Evolutionary conservation across 768 basidiomycete genomes (phyloP).

Genomic region (Termitomyces sp.): DNA sequence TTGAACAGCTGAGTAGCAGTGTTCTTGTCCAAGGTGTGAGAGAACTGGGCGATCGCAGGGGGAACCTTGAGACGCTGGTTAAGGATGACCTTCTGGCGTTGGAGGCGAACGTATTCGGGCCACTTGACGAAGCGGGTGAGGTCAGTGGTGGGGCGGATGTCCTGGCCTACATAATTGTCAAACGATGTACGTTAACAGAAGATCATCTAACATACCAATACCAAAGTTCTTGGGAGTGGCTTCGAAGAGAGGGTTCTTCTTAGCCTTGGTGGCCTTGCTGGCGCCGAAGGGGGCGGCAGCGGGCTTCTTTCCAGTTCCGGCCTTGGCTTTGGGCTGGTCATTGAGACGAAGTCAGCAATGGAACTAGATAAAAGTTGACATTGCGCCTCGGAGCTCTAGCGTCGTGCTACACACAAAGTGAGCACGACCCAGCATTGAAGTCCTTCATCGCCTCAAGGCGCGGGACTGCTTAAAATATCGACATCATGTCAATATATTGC

Average conservation of each 20-base stretch:
- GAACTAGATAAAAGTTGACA: constrained; percentile 27
- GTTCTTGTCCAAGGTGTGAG: constrained; percentile 98
- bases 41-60: constrained; percentile 96
- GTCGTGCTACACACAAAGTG: constrained; percentile 29
- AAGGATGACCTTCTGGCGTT: constrained; percentile 98
- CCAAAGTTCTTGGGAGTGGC: constrained; percentile 88
- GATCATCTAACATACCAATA: constrained; percentile 63
- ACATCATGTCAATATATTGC: constrained; percentile 20
- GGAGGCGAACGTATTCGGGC: constrained; percentile 98
- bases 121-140: constrained; percentile 98
- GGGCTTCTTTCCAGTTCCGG: constrained; percentile 78
- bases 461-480: constrained; percentile 27
- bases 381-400: constrained; percentile 58
- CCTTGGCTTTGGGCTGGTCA: constrained; percentile 85
- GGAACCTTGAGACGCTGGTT: constrained; percentile 98
- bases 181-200: not conserved
- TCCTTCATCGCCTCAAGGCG: constrained; percentile 42
- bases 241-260: constrained; percentile 98
- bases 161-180: constrained; percentile 63
- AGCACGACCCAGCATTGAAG: constrained; percentile 35
- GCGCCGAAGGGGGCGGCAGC: constrained; percentile 83
- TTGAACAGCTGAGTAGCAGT: constrained; percentile 98
- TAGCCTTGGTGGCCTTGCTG: constrained; percentile 67
- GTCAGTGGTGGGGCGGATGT: constrained; percentile 86
- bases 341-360: constrained; percentile 74